Conservation (phyloP, 257 asterid genomes). For the Datura wrightii region DNA sequence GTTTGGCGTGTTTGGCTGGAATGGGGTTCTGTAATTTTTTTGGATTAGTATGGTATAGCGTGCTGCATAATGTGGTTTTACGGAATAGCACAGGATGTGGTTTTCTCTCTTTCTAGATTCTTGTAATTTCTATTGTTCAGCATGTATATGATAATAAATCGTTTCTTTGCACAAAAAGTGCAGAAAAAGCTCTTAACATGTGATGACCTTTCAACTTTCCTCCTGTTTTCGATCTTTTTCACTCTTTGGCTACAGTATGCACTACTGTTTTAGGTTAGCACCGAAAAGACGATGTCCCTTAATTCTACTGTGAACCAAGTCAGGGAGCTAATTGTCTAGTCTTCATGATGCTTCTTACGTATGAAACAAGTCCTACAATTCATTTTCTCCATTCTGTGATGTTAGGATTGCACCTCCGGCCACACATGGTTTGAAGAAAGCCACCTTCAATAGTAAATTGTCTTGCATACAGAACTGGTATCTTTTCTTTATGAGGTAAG, state of each 20-base stretch:
- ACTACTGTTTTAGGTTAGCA: slow-evolving; percentile 23
- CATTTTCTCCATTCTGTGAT: not conserved
- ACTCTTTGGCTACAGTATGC: not conserved
- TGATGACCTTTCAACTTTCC: not conserved
- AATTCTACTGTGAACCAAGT: not conserved
- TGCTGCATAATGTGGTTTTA: not conserved
- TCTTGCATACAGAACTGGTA: too few relatives aligned
- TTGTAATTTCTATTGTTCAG: not conserved
- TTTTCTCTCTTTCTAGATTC: not conserved
- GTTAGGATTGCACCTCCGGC: slow-evolving; percentile 11
- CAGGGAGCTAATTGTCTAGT: not conserved
- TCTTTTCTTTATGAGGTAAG: too few relatives aligned
- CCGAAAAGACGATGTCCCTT: not conserved
- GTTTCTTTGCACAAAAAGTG: not conserved
- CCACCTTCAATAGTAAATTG: too few relatives aligned
- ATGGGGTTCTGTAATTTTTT: not conserved
- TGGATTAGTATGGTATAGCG: not conserved
- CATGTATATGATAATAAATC: not conserved
- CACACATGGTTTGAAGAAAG: not conserved
- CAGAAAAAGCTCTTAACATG: not conserved
- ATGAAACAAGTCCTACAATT: slow-evolving; percentile 20
- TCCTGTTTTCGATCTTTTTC: not conserved
- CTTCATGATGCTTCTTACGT: not conserved
- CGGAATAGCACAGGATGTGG: not conserved
- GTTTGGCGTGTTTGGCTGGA: not conserved